phyloP scores from a whole-genome alignment of 176 grass and related monocot species.

The Musa schizocarpa region DNA sequence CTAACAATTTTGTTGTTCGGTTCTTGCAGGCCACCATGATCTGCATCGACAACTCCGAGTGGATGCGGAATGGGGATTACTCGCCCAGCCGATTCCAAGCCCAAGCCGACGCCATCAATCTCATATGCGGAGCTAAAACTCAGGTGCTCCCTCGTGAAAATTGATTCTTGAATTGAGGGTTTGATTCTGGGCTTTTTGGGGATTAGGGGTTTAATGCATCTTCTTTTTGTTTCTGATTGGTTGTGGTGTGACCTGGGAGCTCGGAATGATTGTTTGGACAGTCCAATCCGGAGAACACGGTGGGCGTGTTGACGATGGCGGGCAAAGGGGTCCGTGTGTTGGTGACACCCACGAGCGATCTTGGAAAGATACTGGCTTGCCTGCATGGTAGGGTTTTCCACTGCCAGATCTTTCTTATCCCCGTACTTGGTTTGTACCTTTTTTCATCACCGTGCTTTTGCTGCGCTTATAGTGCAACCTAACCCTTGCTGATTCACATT shows the following conservation, averaged over 20 bases:
- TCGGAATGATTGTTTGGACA: conserved; percentile 19
- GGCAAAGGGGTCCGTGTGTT: conserved; percentile 92
- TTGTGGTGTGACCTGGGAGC: conserved; percentile 5
- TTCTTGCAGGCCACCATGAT: conserved; percentile 88
- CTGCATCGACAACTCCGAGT: conserved; percentile 98
- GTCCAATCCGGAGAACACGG: conserved; percentile 99
- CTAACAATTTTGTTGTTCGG: conserved; percentile 9
- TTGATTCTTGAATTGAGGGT: conserved; percentile 1
- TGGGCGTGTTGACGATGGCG: conserved; percentile 96
- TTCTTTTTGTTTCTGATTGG: conserved; percentile 20
- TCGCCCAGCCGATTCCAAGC: conserved; percentile 76
- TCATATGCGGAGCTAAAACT: conserved; percentile 96
- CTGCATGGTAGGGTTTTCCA: conserved; percentile 60
- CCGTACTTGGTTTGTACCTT: not conserved
- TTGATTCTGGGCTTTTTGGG: conserved; percentile 1
- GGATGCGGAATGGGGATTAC: conserved; percentile 99
- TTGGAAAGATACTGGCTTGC: conserved; percentile 93
- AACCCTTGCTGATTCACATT: not conserved
- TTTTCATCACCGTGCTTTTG: not conserved
- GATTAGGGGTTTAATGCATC: conserved; percentile 10
- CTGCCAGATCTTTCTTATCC: not conserved
- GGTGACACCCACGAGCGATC: conserved; percentile 92
- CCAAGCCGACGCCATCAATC: conserved; percentile 87
- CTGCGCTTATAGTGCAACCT: not conserved
- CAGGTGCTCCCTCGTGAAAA: conserved; percentile 36